Base-by-base conservation (phyloP, 192 early-diverging fungal genomes). In the Gigaspora rosea region DNA sequence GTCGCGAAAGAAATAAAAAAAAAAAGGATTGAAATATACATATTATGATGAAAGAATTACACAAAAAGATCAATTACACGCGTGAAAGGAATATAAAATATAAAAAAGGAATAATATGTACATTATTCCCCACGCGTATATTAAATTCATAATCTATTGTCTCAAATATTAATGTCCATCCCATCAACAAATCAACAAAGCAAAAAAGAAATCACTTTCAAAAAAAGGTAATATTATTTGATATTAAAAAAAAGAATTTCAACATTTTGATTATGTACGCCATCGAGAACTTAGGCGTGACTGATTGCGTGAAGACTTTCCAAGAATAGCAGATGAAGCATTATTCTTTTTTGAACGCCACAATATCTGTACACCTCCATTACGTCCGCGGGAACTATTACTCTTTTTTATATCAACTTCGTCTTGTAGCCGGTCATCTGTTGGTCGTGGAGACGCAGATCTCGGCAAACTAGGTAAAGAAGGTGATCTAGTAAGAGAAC, bases 301-400 rank as follows among this genome's bases (percentile, higher is more conserved):
- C 36, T n/a, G 58, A 18, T 46, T 58, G 32, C 54, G 32, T 20
- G 41, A 12, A n/a, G 73, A 48, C 9, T 75, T 75, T 48, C 59
- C 73, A 20, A 75, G 20, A 50, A 75, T 64, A 48, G 47, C 13
- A 16, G 58, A 62, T 18, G 73, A 46, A 3, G 73, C 32, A 50
- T 46, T 75, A 65, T 75, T 75, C 41, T 75, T 75, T 47, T 48
- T 75, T 51, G 58, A 48, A 32, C 59, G n/a, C 73, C 59, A 75
- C 13, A 75, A 22, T n/a, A 27, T 27, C 1, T n/a, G 16, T 46
- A 58, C 18, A 10, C 58, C 73, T 0, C 73, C 73, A 46, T 33
- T 61, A 22, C n/a, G 10, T 22, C n/a, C 46, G 0, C 54, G 27
- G 18, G 46, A 18, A 58, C 41, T 51, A 18, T 75, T 75, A 12